phyloP scores from a whole-genome alignment of 768 basidiomycete genomes.

The Glaciozyma antarctica region DNA sequence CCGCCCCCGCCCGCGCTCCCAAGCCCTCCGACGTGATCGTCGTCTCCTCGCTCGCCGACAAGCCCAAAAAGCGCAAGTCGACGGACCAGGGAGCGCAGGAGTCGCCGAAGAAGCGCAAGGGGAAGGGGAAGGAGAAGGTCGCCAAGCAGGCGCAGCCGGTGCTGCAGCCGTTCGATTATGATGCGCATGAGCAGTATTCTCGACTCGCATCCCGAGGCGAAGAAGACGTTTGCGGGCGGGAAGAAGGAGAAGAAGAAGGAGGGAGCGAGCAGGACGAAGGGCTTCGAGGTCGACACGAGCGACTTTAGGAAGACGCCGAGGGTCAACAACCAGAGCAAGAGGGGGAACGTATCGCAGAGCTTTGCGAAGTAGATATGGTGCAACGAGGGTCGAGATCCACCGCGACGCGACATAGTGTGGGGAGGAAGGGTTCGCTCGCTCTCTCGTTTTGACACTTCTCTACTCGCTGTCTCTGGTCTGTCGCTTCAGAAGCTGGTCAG shows the following conservation, averaged over 20 bases:
- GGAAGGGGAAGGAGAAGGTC: conserved; percentile 19
- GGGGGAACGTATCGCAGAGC: not conserved
- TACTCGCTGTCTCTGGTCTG: too few species aligned
- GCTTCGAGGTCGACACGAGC: conserved; percentile 20
- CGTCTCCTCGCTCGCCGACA: conserved; percentile 24
- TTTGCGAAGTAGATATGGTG: conserved; percentile 9
- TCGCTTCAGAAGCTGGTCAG: too few species aligned
- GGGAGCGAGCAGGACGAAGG: not conserved
- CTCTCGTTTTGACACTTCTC: too few species aligned
- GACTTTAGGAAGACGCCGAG: conserved; percentile 20
- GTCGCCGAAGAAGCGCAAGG: conserved; percentile 8
- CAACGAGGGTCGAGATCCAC: too few species aligned
- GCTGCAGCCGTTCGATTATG: conserved; percentile 27
- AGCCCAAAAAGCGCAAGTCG: conserved; percentile 26
- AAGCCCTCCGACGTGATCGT: conserved; percentile 27
- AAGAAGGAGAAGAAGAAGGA: conserved; percentile 23
- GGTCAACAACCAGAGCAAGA: conserved; percentile 25
- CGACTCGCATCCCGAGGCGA: conserved; percentile 6
- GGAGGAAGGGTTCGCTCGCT: too few species aligned
- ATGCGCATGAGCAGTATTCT: conserved; percentile 7
- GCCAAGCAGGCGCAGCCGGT: not conserved
- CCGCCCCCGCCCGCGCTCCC: not conserved
- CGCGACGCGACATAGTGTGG: too few species aligned
- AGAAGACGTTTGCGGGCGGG: conserved; percentile 1
- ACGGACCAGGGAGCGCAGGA: not conserved